Evolutionary conservation across 2,329 filamentous ascomycete species (phyloP), one percentile per base, ranked within the genome.

Genomic region (Cercospora nicotianae): DNA sequence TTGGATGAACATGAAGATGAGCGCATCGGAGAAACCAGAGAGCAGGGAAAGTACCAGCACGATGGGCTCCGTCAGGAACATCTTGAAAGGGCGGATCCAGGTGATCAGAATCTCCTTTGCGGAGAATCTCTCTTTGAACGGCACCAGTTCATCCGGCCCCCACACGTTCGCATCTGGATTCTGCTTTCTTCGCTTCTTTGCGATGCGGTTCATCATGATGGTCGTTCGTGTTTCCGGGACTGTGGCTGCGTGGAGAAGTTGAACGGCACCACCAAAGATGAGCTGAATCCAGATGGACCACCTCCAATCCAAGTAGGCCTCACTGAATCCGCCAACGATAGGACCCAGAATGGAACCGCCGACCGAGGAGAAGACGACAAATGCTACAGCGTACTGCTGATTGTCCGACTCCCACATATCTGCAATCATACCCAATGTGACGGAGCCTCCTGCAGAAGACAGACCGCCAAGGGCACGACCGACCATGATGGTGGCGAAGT

Each of bases 271-370:
- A 33, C 92, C 91, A 63, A 95, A 89, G 74, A 94, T 93, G 72
- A 95, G 87, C 80, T 96, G 92, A 69, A 95, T 91, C 92, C 92
- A 96, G 77, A 95, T 94, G 64, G 84, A 88, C 91, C 90, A 94
- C 67, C 69, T 85, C 92, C 92, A 95, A 20, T 86, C 75, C 13
- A 89, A 84, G 71, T 74, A 79, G 10, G 70, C 59, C 62, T 79
- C 75, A 57, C 73, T 74, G 70, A 79, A 79, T 12, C 78, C 78
- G 65, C 78, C 78, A 3, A 79, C 75, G 39, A 80, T 75, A 0
- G 77, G 77, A 7, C 78, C 78, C n/a, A 80, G 70, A 28, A 79
- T 76, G 16, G 77, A 78, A 13, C 78, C 78, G 55, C 76, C 77
- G 9, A 79, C 78, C 7, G 77, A 79, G 5, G 77, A 78, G 70